Conservation (phyloP, 768 basidiomycete genomes). For the Collybiopsis luxurians region DNA sequence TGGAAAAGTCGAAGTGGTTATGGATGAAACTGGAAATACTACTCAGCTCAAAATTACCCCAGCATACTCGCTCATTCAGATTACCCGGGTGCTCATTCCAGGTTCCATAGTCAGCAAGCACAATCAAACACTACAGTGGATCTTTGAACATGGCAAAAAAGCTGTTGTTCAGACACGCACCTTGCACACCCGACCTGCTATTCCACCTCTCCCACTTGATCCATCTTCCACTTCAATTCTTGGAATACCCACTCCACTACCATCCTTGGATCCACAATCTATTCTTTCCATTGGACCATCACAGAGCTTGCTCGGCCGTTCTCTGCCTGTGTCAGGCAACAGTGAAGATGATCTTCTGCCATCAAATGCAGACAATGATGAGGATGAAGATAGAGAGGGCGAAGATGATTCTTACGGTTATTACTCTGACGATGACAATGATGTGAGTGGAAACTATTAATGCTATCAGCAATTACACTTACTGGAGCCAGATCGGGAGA, state of each 20-base stretch:
- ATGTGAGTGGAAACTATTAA: background rate
- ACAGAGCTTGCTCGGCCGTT: background rate
- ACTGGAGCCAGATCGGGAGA: background rate
- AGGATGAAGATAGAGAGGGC: no score
- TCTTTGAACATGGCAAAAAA: background rate
- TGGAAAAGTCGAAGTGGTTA: conserved; percentile 1
- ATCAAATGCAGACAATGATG: background rate
- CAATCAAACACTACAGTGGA: conserved; percentile 11
- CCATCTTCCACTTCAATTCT: conserved; percentile 3
- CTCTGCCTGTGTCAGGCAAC: background rate
- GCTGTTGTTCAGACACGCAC: conserved; percentile 6
- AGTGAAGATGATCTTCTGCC: background rate
- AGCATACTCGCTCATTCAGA: conserved; percentile 11
- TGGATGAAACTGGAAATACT: background rate
- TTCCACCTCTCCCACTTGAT: background rate
- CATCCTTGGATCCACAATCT: background rate
- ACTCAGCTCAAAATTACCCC: conserved; percentile 5
- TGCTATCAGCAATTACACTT: background rate
- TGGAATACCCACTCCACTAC: conserved; percentile 1
- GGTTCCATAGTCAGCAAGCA: conserved; percentile 10
- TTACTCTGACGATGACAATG: no score
- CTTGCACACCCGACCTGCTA: conserved; percentile 9
- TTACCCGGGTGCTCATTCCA: conserved; percentile 11
- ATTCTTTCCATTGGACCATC: background rate
- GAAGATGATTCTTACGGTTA: no score